phyloP scores from a whole-genome alignment of 2,329 filamentous ascomycete species.

The Trichoderma harzianum region DNA sequence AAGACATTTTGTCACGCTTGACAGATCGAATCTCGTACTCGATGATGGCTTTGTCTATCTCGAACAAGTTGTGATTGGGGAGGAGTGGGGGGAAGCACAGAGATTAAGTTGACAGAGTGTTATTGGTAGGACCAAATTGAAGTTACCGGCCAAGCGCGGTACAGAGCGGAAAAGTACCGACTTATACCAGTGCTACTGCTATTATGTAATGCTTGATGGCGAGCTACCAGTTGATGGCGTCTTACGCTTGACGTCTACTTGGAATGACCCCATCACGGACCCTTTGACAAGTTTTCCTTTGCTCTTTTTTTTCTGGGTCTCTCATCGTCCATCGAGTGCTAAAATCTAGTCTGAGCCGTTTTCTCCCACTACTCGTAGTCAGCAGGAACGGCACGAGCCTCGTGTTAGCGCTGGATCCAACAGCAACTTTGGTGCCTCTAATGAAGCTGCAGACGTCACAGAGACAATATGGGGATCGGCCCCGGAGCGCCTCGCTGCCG shows the following conservation, averaged over 20 bases:
- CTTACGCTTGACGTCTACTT: neutral
- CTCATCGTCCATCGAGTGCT: neutral
- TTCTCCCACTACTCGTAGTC: neutral
- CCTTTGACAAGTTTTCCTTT: neutral
- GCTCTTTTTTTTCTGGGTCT: neutral
- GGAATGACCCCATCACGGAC: neutral
- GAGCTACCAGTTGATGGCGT: neutral
- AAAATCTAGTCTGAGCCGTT: neutral
- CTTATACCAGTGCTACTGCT: neutral
- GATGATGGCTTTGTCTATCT: neutral
- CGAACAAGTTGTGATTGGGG: neutral
- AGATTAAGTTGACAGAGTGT: neutral
- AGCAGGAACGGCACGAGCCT: constrained; percentile 19
- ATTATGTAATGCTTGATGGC: neutral
- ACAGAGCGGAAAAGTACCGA: neutral
- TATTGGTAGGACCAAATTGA: neutral
- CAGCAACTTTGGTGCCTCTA: neutral
- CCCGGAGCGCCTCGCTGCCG: constrained; percentile 2
- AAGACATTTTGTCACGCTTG: neutral
- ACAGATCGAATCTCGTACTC: neutral
- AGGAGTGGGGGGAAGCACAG: neutral
- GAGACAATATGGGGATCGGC: constrained; percentile 6
- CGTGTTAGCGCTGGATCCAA: constrained; percentile 12
- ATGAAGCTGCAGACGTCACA: neutral
- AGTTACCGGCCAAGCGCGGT: neutral